Conservation (phyloP, 1,284 basidiomycete genomes). For the Volvariella volvacea region DNA sequence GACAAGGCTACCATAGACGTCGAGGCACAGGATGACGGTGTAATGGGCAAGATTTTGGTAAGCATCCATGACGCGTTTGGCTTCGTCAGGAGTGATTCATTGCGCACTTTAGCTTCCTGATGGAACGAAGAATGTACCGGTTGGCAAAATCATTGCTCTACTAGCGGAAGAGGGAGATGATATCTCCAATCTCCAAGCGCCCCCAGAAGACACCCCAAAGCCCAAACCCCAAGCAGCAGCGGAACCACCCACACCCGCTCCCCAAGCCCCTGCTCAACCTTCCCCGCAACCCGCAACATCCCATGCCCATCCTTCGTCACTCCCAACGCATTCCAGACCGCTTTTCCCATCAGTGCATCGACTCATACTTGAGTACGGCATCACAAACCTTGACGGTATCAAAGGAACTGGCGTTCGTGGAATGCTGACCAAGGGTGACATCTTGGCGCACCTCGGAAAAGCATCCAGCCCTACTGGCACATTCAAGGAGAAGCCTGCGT, state of each 20-base stretch:
- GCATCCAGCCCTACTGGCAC: slow-evolving; percentile 76
- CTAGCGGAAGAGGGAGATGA: slow-evolving; percentile 97
- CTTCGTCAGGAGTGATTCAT: slow-evolving; percentile 1
- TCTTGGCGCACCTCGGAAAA: slow-evolving; percentile 75
- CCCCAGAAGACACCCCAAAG: slow-evolving; percentile 40
- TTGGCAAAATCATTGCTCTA: slow-evolving; percentile 87
- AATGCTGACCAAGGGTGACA: slow-evolving; percentile 89
- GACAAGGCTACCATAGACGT: slow-evolving; percentile 99
- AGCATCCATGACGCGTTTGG: slow-evolving; percentile 14
- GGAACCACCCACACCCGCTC: slow-evolving; percentile 15
- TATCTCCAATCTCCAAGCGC: slow-evolving; percentile 73
- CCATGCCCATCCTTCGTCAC: slow-evolving; percentile 22
- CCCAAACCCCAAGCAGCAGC: slow-evolving; percentile 17
- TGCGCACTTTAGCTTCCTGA: slow-evolving; percentile 52
- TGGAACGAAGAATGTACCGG: slow-evolving; percentile 81
- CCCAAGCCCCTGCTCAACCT: slow-evolving; percentile 25
- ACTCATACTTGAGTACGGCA: slow-evolving; percentile 53
- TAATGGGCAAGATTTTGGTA: slow-evolving; percentile 90
- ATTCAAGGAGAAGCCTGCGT: slow-evolving; percentile 40
- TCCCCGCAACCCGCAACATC: slow-evolving; percentile 20
- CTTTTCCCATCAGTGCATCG: slow-evolving; percentile 77
- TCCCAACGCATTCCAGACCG: slow-evolving; percentile 49
- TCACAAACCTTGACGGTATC: slow-evolving; percentile 51
- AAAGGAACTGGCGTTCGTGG: slow-evolving; percentile 79
- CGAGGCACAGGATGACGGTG: slow-evolving; percentile 96